Evolutionary conservation across 2,329 filamentous ascomycete genomes (phyloP), one percentile per base, ranked within the genome.

Genomic region (Apiospora pterosperma): DNA sequence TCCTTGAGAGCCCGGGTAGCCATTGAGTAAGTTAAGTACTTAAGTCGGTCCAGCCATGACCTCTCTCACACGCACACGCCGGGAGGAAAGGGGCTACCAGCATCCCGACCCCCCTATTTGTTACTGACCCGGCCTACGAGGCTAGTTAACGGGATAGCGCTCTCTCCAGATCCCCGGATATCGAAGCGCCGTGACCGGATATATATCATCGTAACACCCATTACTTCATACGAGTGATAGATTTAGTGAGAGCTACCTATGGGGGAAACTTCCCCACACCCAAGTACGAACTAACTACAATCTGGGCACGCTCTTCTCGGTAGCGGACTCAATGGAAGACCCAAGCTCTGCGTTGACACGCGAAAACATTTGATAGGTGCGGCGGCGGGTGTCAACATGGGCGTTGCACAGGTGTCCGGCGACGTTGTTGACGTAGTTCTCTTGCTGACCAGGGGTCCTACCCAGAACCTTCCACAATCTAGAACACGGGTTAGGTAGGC

Each of bases 341-440:
- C 86, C 86, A 3, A 89, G 79, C 19, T 80, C 80, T 11, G 76
- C 67, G 68, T 88, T 82, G n/a, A 90, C 85, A 55, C 79, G 80
- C 44, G 74, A 72, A 74, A 89, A 90, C 85, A 89, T 88, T 62
- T 79, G 84, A 70, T 88, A 89, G 19, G 86, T 87, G 48, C 83
- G 80, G 69, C 83, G 79, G 41, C 88, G 81, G 41, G 87, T 85
- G 68, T 83, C 82, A 65, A 80, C 77, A 68, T 83, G 78, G 2
- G 86, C 87, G 61, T 76, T 82, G 55, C 76, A 77, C 67, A 90
- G 75, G 69, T 90, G 86, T 3, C 78, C 85, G 3, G 86, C 76
- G 21, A 90, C 80, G 68, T 90, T 90, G 64, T 79, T 73, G 42
- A 90, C 76, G 65, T 88, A 87, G 73, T 87, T 86, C 2, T 86